A percentile compares a stretch with the other conserved stretches of the same genome.
These are phyloP conservation scores for Whalleya microplaca DNA, from an alignment of 2,329 filamentous ascomycete species.

Conservation along the genomic window DNA sequence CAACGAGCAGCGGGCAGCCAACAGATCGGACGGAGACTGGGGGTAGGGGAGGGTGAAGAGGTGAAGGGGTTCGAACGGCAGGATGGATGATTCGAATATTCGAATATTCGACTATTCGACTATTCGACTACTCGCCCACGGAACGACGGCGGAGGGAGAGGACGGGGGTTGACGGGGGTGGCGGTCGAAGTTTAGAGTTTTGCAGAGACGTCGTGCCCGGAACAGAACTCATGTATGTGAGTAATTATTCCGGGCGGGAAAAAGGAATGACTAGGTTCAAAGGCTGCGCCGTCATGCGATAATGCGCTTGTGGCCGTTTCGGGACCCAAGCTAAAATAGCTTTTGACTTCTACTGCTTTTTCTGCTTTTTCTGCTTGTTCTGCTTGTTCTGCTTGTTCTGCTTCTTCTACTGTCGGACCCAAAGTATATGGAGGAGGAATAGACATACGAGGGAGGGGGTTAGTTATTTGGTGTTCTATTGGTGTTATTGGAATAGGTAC, in stretches of 20 bases:
- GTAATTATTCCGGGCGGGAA: slow-evolving; percentile 20
- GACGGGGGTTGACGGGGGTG: neutral
- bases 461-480: too few species aligned
- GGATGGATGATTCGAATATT: too few species aligned
- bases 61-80: too few species aligned
- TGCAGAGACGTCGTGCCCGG: slow-evolving; percentile 10
- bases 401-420: neutral
- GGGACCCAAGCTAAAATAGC: slow-evolving; percentile 4
- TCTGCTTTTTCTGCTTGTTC: too few species aligned
- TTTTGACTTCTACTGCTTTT: neutral
- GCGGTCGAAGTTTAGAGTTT: slow-evolving; percentile 5
- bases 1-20: neutral
- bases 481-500: too few species aligned
- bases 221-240: slow-evolving; percentile 17
- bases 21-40: neutral
- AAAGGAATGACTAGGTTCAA: slow-evolving; percentile 2
- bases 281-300: slow-evolving; percentile 17
- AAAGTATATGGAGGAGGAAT: slow-evolving; percentile 1
- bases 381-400: too few species aligned
- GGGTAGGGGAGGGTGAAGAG: too few species aligned
- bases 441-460: neutral
- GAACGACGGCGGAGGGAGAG: too few species aligned
- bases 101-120: too few species aligned
- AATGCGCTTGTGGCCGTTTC: neutral
- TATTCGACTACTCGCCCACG: too few species aligned